These are phyloP conservation scores for Cajanus cajan DNA, from an alignment of 306 rosid genomes.

Conservation along the genomic window DNA sequence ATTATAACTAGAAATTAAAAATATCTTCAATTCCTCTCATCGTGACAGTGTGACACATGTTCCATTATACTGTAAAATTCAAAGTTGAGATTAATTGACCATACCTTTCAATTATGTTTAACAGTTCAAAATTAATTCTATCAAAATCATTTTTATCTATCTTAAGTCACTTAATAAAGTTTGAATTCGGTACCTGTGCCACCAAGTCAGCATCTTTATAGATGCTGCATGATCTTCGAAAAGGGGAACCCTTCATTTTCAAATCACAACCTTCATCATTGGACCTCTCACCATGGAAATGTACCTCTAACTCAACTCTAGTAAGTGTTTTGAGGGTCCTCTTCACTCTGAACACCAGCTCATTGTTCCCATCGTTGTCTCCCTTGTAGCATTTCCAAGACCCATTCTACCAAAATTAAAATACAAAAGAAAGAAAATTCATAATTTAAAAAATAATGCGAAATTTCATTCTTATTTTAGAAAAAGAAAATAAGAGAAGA, in stretches of 20 bases:
- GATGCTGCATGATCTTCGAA: conserved; percentile 64
- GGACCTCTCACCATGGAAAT: conserved; percentile 38
- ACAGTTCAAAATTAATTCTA: neutral
- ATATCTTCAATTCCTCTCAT: neutral
- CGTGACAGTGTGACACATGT: neutral
- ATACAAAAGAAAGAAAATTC: neutral
- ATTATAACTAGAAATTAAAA: neutral
- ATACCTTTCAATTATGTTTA: neutral
- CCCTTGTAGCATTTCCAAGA: conserved; percentile 78
- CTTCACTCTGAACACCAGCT: conserved; percentile 52
- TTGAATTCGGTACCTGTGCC: conserved; percentile 64
- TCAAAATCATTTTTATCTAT: neutral
- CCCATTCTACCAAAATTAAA: conserved; percentile 49
- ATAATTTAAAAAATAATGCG: neutral
- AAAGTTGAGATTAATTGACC: neutral
- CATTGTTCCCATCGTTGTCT: conserved; percentile 30
- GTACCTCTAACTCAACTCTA: conserved; percentile 60
- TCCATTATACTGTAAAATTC: neutral
- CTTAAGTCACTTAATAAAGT: neutral
- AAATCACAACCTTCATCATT: conserved; percentile 43
- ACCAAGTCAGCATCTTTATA: conserved; percentile 53
- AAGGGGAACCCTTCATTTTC: conserved; percentile 69
- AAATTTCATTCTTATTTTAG: neutral
- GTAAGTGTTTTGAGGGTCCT: conserved; percentile 52
- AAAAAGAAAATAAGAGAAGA: neutral